Evolutionary conservation across 306 rosid genomes (phyloP), one percentile per base, ranked within the genome.

Genomic region (Dryas alaskensis): DNA sequence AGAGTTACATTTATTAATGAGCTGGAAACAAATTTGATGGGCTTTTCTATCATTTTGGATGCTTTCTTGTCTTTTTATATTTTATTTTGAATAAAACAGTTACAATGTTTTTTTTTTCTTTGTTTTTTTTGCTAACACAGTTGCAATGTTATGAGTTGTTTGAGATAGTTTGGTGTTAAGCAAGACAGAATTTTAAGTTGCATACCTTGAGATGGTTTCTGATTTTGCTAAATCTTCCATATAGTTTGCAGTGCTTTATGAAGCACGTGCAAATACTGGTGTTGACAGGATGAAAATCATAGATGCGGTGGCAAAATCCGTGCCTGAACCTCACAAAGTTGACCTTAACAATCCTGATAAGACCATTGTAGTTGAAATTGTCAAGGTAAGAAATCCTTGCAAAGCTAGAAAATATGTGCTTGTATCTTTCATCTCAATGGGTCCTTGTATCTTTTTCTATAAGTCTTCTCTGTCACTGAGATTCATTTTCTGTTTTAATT

Each of bases 221-320:
- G 47, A 68, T 70, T 82, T 82, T 61, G 46, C 47, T 44, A 39
- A 14, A 62, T 47, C 45, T 57, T 61, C 5, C 66, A 65, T 78
- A 81, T 90, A 94, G 99, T 94, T 92, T 86, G 96, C 97, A 7
- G 99, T 92, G 49, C 64, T 89, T 70, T 94, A 92, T 81, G 97
- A 88, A 80, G 96, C 99, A 71, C 96, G 99, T 58, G 91, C 97
- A 74, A 94, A 92, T 81, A 84, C 88, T 44, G 99, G 99, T 14
- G 73, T 92, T 81, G 96, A 94, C 84, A 82, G 95, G 82, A 87
- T 87, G 94, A 90, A 92, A 78, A 94, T 92, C 57, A 94, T 94
- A 8, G 76, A 92, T 69, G 87, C 92, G 10, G 96, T 92, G 60
- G 99, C 99, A 25, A 89, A 89, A 79, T 83, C 96, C 6, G 80